Conservation (phyloP, 495 filamentous ascomycete species). For the Pyronema domesticum region DNA sequence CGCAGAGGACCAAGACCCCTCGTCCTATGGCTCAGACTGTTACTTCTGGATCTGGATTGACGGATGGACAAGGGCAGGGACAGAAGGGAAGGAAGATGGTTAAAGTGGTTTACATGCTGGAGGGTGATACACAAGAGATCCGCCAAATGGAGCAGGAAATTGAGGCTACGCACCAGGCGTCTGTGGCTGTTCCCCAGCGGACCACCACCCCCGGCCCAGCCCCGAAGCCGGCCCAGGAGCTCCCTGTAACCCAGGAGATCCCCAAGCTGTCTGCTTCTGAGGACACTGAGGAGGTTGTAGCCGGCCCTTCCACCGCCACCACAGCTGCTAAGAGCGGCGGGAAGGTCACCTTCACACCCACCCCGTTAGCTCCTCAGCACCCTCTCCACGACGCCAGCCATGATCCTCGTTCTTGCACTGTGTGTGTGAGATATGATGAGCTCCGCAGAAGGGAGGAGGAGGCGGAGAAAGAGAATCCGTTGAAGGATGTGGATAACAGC, state of each 20-base stretch:
- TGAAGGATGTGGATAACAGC: conserved; percentile 22
- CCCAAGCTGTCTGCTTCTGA: too few species aligned
- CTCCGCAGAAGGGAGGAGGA: conserved; percentile 15
- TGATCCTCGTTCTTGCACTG: conserved; percentile 20
- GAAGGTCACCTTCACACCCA: too few species aligned
- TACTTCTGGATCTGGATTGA: not conserved
- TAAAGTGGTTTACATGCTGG: conserved; percentile 4
- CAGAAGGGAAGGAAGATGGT: not conserved
- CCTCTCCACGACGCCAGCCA: conserved; percentile 3
- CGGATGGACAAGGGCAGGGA: not conserved
- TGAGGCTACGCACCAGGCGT: not conserved
- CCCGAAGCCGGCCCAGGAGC: too few species aligned
- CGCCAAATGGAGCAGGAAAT: not conserved
- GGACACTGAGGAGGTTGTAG: too few species aligned
- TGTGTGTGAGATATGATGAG: conserved; percentile 15
- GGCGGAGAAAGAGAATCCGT: conserved; percentile 14
- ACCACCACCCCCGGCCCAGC: too few species aligned
- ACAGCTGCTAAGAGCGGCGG: too few species aligned
- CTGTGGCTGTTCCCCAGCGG: not conserved
- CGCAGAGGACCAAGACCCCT: too few species aligned
- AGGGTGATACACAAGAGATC: conserved; percentile 2
- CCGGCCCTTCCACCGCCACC: too few species aligned
- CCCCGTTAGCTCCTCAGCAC: not conserved
- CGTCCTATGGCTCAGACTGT: too few species aligned
- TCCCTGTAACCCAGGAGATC: too few species aligned